Evolutionary conservation across 805 yeast genomes (phyloP).

Genomic region (Ogataea dorogensis): DNA sequence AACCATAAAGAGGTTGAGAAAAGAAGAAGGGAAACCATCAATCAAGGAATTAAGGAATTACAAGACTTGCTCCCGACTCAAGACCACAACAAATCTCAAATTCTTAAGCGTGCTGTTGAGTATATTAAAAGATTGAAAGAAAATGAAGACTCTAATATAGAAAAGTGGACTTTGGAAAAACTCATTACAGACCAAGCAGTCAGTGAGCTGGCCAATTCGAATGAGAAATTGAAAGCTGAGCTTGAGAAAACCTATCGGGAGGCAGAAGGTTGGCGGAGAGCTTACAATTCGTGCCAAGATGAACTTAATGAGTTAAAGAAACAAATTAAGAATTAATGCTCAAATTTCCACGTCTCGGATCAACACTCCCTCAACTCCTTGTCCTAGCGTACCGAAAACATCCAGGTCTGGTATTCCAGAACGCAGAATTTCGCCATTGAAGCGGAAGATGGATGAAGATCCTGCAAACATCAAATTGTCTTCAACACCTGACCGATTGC

Average conservation of each 20-base stretch:
- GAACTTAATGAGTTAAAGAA: slow-evolving; percentile 17
- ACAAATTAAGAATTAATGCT: slow-evolving; percentile 9
- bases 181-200: slow-evolving; percentile 88
- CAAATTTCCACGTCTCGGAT: slow-evolving; percentile 53
- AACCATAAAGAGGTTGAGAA: slow-evolving; percentile 96
- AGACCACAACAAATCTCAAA: slow-evolving; percentile 88
- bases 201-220: slow-evolving; percentile 76
- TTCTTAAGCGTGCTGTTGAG: slow-evolving; percentile 83
- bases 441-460: slow-evolving; percentile 54
- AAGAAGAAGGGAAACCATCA: slow-evolving; percentile 85
- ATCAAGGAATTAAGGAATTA: slow-evolving; percentile 79
- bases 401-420: slow-evolving; percentile 43
- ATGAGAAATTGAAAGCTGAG: slow-evolving; percentile 84
- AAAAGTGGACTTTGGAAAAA: slow-evolving; percentile 94
- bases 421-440: slow-evolving; percentile 39
- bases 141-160: slow-evolving; percentile 83
- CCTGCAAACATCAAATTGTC: slow-evolving; percentile 67
- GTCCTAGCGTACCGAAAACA: slow-evolving; percentile 55
- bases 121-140: slow-evolving; percentile 87
- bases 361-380: slow-evolving; percentile 64
- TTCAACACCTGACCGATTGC: slow-evolving; percentile 82
- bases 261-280: slow-evolving; percentile 76
- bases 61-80: slow-evolving; percentile 76
- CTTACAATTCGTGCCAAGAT: slow-evolving; percentile 26
- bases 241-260: slow-evolving; percentile 91